Evolutionary conservation across 768 basidiomycete genomes (phyloP), one percentile per base, ranked within the genome.

Genomic region (Tulasnella sp.): DNA sequence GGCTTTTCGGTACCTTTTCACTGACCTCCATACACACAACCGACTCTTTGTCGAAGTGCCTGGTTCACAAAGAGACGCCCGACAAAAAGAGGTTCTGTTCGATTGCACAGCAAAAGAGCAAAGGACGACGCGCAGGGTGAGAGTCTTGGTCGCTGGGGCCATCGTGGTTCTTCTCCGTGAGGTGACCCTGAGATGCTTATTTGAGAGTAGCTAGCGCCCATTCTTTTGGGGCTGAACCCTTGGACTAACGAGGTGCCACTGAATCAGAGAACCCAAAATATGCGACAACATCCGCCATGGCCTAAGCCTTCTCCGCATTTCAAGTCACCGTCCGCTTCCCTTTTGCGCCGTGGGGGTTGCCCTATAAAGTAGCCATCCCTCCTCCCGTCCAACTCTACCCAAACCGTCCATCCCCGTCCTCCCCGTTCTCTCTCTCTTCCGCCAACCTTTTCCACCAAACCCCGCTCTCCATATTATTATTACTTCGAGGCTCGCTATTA

Each of bases 141-240:
- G 35, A 2, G 35, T 35, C 35, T 35, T 44, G 44, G 44, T 16
- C 13, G 44, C 13, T 35, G 61, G 61, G 61, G 29, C 5, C 61
- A 67, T 67, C 61, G 61, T 67, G 61, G 61, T 67, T 67, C 61
- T 67, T 67, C 61, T 67, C 61, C 61, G 61, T 67, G n/a, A 15
- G 5, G 32, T 32, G 61, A 67, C 61, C 61, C 61, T 67, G 61
- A 35, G 32, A 67, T 67, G 61, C 61, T 67, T 67, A 67, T 67
- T 67, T 67, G 61, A 67, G 26, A 18, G 61, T 51, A 23, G 29
- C n/a, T 61, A 61, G 61, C 61, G 61, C 61, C 61, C 61, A 32
- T 13, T 67, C 61, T 67, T 26, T 67, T 35, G 61, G 61, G 61
- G 29, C 32, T 67, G 61, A 13, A 67, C 61, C 61, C 61, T 67